phyloP scores from a whole-genome alignment of 768 basidiomycete genomes.

The Kwoniella bestiolae region DNA sequence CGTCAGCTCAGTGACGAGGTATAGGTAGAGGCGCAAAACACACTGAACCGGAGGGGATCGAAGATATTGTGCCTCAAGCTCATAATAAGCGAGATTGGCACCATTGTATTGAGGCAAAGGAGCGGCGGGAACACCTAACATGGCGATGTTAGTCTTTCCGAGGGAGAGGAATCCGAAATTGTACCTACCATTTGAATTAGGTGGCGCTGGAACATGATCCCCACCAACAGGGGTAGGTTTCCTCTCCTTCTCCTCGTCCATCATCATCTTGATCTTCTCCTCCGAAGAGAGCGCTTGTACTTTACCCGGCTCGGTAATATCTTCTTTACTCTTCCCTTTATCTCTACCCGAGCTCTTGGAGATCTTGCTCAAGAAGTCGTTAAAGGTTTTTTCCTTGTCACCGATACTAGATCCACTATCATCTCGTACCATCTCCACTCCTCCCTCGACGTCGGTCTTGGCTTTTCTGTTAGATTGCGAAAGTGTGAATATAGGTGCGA shows the following conservation, averaged over 20 bases:
- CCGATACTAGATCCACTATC: slow-evolving; percentile 13
- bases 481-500: slow-evolving; percentile 18
- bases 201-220: neutral
- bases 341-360: neutral
- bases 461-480: neutral
- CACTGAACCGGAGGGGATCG: neutral
- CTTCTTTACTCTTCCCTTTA: slow-evolving; percentile 5
- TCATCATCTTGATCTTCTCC: slow-evolving; percentile 13
- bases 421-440: slow-evolving; percentile 8
- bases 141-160: too few relatives aligned
- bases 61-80: neutral
- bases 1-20: neutral
- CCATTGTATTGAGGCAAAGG: neutral
- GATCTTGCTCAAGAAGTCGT: neutral
- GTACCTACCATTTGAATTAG: neutral
- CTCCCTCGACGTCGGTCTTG: neutral
- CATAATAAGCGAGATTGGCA: neutral
- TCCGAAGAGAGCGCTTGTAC: slow-evolving; percentile 11
- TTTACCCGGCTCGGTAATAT: neutral
- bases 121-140: too few relatives aligned
- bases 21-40: neutral
- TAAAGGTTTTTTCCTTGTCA: neutral
- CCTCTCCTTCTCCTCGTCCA: neutral
- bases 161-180: too few relatives aligned
- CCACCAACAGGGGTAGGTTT: neutral